Conservation (phyloP, 139 green algal species). For the Eudorina sp. region DNA sequence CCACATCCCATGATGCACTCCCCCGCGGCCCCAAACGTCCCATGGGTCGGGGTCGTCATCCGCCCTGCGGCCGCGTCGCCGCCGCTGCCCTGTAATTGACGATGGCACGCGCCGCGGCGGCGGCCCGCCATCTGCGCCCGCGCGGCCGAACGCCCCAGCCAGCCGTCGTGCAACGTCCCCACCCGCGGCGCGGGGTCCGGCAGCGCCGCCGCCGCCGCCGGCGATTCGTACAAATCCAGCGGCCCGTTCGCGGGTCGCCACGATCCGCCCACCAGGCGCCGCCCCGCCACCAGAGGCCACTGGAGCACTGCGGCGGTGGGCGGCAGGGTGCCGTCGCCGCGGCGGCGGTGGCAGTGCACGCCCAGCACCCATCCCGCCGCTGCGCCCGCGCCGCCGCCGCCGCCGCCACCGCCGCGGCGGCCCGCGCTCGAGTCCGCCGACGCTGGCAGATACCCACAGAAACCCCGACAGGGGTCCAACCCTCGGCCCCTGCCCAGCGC, state of each 20-base stretch:
- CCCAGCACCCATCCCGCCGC: background rate
- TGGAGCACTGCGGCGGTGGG: background rate
- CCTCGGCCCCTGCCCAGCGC: too few relatives aligned
- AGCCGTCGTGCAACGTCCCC: background rate
- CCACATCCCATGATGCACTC: too few relatives aligned
- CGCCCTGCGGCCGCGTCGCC: too few relatives aligned
- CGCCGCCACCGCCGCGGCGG: background rate
- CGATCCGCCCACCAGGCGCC: too few relatives aligned
- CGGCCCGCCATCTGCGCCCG: background rate
- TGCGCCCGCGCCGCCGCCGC: background rate
- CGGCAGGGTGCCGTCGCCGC: background rate
- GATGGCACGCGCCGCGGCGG: background rate
- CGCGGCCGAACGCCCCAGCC: background rate
- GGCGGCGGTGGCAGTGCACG: background rate
- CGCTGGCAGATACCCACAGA: background rate
- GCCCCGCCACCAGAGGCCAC: background rate
- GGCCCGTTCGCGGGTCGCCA: too few relatives aligned
- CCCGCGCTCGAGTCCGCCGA: too few relatives aligned
- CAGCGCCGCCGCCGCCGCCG: background rate
- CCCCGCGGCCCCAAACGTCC: background rate
- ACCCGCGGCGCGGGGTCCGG: background rate
- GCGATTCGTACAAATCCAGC: too few relatives aligned
- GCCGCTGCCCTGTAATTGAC: background rate
- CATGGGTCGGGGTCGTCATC: slow-evolving; percentile 11
- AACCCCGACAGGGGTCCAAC: background rate